phyloP scores from a whole-genome alignment of 225 moss, liverwort and hornwort species.

The Climacium dendroides region DNA sequence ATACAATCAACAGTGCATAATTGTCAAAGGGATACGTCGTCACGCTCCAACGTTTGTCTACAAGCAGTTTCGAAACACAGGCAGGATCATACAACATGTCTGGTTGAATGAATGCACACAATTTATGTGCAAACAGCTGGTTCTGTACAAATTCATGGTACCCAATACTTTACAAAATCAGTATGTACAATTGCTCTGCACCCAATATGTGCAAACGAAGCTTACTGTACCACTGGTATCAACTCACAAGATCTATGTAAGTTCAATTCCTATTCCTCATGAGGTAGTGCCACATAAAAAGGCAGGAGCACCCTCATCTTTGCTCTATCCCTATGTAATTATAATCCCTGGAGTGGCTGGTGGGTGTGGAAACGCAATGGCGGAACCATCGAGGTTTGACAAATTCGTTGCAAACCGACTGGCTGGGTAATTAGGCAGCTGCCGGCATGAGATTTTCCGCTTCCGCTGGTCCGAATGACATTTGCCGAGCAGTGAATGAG shows the following conservation, averaged over 20 bases:
- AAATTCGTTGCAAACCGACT: neutral
- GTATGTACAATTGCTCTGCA: neutral
- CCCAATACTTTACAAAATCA: neutral
- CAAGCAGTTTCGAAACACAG: rapidly evolving
- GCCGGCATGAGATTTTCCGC: neutral
- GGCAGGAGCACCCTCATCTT: neutral
- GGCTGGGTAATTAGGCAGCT: neutral
- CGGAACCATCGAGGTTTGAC: neutral
- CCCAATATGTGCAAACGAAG: neutral
- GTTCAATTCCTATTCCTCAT: neutral
- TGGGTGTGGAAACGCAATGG: neutral
- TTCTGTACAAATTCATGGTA: neutral
- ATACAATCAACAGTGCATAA: neutral
- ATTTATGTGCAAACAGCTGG: neutral
- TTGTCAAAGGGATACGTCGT: neutral
- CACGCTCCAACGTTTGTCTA: rapidly evolving
- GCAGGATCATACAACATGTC: rapidly evolving
- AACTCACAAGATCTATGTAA: neutral
- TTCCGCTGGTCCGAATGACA: neutral
- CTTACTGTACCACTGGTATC: neutral
- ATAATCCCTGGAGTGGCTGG: neutral
- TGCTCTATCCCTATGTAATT: neutral
- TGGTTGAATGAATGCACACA: neutral
- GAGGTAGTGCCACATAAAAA: neutral
- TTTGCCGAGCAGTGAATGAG: neutral